A percentile compares a stretch with the other conserved stretches of the same genome.
Evolutionary conservation across 352 stramenopile genomes (phyloP).

Genomic region (Aphanomyces astaci): DNA sequence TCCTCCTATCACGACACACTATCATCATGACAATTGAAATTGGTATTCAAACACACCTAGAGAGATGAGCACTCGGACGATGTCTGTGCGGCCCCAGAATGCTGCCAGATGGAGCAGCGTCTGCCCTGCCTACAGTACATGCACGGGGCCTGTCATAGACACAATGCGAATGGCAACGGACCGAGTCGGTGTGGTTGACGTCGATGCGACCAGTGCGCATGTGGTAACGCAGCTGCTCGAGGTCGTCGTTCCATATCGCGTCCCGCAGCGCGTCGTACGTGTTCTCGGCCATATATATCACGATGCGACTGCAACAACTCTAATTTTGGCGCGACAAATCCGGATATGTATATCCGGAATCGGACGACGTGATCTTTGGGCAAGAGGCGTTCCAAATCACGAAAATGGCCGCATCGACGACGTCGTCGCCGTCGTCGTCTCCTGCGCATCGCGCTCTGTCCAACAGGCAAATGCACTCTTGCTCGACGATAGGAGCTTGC

Average conservation of each 20-base stretch:
- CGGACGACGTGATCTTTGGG: not conserved
- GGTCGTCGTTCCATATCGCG: constrained; percentile 65
- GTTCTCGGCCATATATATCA: constrained; percentile 20
- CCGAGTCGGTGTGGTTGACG: constrained; percentile 61
- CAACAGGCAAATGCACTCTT: not conserved
- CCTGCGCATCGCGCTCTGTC: constrained; percentile 12
- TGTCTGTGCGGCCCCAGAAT: constrained; percentile 61
- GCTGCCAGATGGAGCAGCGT: constrained; percentile 64
- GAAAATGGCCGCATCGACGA: not conserved
- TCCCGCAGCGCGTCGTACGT: constrained; percentile 57
- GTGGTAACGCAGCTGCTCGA: constrained; percentile 37
- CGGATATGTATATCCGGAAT: not conserved
- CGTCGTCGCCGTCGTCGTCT: not conserved
- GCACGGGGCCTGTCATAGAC: not conserved
- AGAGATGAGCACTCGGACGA: constrained; percentile 44
- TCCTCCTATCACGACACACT: constrained; percentile 28
- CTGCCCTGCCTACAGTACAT: constrained; percentile 35
- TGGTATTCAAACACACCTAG: not conserved
- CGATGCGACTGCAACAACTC: not conserved
- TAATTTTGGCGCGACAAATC: constrained; percentile 2
- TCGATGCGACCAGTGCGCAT: constrained; percentile 29
- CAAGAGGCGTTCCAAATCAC: not conserved
- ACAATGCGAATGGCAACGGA: not conserved
- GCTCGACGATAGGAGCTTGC: not conserved
- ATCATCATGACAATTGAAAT: not conserved